phyloP scores from a whole-genome alignment of 73 alveolate species.

The Uronychia setigera region DNA sequence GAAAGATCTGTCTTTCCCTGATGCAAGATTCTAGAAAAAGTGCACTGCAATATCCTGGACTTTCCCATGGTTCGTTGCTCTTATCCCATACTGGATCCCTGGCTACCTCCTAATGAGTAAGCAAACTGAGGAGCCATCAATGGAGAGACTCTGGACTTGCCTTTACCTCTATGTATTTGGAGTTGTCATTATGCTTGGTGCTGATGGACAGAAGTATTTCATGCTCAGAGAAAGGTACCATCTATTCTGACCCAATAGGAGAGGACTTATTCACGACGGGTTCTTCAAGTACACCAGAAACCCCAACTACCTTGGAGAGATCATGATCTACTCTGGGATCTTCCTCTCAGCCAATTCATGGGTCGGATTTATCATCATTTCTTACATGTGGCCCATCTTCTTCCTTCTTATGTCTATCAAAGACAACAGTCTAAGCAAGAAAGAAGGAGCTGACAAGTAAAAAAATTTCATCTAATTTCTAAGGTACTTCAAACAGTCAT shows the following conservation, averaged over 20 bases:
- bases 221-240: conserved; percentile 34
- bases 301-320: conserved; percentile 96
- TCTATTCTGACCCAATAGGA: conserved; percentile 14
- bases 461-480: conserved; percentile 24
- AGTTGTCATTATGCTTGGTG: conserved; percentile 62
- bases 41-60: conserved; percentile 57
- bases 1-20: conserved; percentile 94
- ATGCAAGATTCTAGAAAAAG: conserved; percentile 72
- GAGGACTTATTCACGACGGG: conserved; percentile 90
- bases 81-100: conserved; percentile 68
- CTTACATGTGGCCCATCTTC: conserved; percentile 36
- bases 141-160: conserved; percentile 34
- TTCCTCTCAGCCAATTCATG: conserved; percentile 70
- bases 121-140: conserved; percentile 38
- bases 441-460: conserved; percentile 60
- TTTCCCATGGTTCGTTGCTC: conserved; percentile 32
- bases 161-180: conserved; percentile 53
- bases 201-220: conserved; percentile 74
- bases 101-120: conserved; percentile 60
- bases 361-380: conserved; percentile 10
- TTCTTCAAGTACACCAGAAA: conserved; percentile 84
- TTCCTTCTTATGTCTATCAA: conserved; percentile 38
- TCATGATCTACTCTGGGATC: conserved; percentile 83
- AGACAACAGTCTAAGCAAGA: conserved; percentile 42
- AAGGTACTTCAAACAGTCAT: neutral